Conservation (phyloP, 305 asterid genomes). For the Fraxinus sp. region DNA sequence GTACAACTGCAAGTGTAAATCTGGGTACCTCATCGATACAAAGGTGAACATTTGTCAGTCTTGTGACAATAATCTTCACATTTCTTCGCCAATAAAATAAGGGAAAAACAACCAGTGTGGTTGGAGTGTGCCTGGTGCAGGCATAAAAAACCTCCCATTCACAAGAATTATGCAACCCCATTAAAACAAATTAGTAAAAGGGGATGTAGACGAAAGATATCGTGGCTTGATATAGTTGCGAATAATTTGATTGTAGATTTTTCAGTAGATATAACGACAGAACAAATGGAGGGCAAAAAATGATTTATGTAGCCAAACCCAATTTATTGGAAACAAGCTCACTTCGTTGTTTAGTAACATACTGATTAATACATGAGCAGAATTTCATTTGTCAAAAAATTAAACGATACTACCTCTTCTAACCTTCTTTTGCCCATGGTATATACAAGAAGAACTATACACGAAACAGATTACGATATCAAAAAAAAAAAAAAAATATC, state of each 20-base stretch:
- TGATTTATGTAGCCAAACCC: neutral
- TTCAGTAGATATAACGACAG: neutral
- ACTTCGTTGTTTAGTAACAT: neutral
- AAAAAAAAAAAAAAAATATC: neutral
- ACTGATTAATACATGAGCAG: neutral
- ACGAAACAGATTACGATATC: neutral
- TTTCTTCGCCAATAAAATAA: neutral
- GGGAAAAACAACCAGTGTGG: neutral
- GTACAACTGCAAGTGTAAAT: neutral
- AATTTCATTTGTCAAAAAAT: neutral
- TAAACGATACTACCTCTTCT: neutral
- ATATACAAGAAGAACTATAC: neutral
- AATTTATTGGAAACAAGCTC: neutral
- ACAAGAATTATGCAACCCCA: neutral
- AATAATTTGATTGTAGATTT: neutral
- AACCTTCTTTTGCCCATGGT: neutral
- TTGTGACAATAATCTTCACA: neutral
- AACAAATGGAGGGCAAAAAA: neutral
- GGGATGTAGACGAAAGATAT: neutral
- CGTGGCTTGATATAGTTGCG: neutral
- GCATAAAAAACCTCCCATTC: neutral
- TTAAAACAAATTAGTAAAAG: neutral
- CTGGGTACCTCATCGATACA: neutral
- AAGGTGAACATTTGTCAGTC: neutral
- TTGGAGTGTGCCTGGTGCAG: neutral